Conservation (phyloP, 2,329 filamentous ascomycete species). For the Neofusicoccum kwambonambiense region DNA sequence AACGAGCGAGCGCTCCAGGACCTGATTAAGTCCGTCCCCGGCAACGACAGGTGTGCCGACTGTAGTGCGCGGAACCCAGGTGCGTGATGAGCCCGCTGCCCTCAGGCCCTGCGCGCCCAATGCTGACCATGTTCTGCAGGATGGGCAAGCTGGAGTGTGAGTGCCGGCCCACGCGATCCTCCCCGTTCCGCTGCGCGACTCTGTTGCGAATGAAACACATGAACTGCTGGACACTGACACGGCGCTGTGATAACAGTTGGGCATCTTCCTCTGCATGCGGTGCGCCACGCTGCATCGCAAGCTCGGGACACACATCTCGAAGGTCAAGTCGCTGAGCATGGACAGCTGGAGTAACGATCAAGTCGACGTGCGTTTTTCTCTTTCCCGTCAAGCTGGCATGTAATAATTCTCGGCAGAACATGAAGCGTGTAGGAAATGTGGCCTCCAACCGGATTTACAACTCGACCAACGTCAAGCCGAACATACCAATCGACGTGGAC, state of each 20-base stretch:
- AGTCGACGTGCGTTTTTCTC: constrained; percentile 72
- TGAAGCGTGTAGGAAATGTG: constrained; percentile 87
- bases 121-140: constrained; percentile 48
- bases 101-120: constrained; percentile 2
- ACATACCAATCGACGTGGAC: constrained; percentile 85
- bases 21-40: constrained; percentile 76
- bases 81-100: constrained; percentile 45
- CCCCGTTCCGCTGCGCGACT: background rate
- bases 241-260: constrained; percentile 59
- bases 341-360: constrained; percentile 96
- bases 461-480: constrained; percentile 74
- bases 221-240: constrained; percentile 2
- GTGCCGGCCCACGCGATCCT: constrained; percentile 35
- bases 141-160: constrained; percentile 96
- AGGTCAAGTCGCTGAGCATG: constrained; percentile 98
- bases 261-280: constrained; percentile 95
- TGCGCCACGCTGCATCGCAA: constrained; percentile 95
- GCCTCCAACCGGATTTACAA: constrained; percentile 89
- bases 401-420: constrained; percentile 60
- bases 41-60: constrained; percentile 93
- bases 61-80: constrained; percentile 90
- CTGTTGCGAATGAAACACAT: background rate
- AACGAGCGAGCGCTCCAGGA: constrained; percentile 93
- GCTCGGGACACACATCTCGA: constrained; percentile 94
- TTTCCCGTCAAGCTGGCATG: constrained; percentile 15